phyloP scores from a whole-genome alignment of 768 basidiomycete species.

The Leccinum subgranulosum region DNA sequence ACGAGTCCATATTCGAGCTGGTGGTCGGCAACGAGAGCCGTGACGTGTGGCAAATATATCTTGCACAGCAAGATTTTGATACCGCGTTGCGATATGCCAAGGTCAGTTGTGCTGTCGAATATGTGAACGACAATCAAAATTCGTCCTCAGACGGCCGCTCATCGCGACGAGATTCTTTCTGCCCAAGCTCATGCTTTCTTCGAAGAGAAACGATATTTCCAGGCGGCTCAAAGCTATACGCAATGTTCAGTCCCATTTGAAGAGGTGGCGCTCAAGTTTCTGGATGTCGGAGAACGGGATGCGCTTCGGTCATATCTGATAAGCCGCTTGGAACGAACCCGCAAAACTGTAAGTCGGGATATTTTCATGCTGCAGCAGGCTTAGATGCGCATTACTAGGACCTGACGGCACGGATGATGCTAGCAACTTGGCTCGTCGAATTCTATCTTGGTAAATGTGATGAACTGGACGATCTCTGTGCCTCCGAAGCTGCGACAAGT shows the following conservation, averaged over 20 bases:
- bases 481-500: constrained; percentile 75
- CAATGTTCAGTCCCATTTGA: constrained; percentile 88
- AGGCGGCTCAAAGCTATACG: constrained; percentile 89
- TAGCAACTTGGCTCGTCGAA: constrained; percentile 98
- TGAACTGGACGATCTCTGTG: constrained; percentile 90
- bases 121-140: constrained; percentile 1
- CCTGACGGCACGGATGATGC: constrained; percentile 91
- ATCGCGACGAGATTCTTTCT: constrained; percentile 80
- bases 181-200: constrained; percentile 83
- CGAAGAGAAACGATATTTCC: constrained; percentile 76
- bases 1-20: constrained; percentile 85
- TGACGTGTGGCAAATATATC: constrained; percentile 91
- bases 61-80: constrained; percentile 76
- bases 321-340: constrained; percentile 79
- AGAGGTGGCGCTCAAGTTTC: constrained; percentile 85
- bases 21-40: constrained; percentile 84
- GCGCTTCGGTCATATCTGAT: constrained; percentile 87
- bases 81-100: constrained; percentile 78
- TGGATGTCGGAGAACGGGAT: constrained; percentile 88
- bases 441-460: constrained; percentile 97
- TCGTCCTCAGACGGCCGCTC: constrained; percentile 68
- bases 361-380: not conserved
- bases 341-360: constrained; percentile 62
- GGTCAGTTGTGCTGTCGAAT: constrained; percentile 39
- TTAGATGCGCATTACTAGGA: constrained; percentile 51